phyloP scores from a whole-genome alignment of 441 rosid species.

The Bocquillonia castaneifolia region DNA sequence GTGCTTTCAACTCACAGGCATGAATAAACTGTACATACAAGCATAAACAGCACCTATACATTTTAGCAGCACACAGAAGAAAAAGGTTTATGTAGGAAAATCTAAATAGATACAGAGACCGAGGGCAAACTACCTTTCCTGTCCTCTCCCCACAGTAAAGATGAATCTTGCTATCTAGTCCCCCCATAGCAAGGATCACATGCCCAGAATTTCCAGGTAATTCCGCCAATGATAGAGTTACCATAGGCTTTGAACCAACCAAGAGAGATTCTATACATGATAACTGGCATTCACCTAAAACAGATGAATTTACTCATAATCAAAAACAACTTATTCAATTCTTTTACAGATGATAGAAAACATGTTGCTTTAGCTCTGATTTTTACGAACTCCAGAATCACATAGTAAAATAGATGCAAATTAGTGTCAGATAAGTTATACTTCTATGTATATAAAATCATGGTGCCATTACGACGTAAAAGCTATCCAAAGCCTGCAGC shows the following conservation, averaged over 20 bases:
- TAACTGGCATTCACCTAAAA: constrained; percentile 61
- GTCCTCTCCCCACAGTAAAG: constrained; percentile 64
- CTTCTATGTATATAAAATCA: not conserved
- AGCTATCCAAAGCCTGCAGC: constrained; percentile 17
- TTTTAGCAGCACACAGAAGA: constrained; percentile 15
- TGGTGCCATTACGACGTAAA: not conserved
- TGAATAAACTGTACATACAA: constrained; percentile 51
- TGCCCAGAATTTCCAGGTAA: constrained; percentile 60
- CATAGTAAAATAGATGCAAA: constrained; percentile 1
- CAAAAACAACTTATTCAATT: constrained; percentile 11
- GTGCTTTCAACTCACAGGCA: constrained; percentile 90
- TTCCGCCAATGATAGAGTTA: constrained; percentile 67
- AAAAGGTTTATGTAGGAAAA: not conserved
- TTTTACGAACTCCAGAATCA: not conserved
- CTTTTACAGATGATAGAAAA: not conserved
- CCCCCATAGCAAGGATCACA: constrained; percentile 78
- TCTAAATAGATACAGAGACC: not conserved
- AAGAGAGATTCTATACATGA: constrained; percentile 51
- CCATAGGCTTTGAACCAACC: constrained; percentile 80
- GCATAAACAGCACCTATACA: constrained; percentile 9
- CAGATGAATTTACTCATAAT: constrained; percentile 7
- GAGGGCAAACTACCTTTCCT: constrained; percentile 55
- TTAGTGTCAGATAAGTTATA: not conserved
- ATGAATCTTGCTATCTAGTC: constrained; percentile 79
- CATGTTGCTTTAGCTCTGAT: not conserved